These are phyloP conservation scores for Psidium guajava DNA, from an alignment of 345 rosid species.

Conservation along the genomic window DNA sequence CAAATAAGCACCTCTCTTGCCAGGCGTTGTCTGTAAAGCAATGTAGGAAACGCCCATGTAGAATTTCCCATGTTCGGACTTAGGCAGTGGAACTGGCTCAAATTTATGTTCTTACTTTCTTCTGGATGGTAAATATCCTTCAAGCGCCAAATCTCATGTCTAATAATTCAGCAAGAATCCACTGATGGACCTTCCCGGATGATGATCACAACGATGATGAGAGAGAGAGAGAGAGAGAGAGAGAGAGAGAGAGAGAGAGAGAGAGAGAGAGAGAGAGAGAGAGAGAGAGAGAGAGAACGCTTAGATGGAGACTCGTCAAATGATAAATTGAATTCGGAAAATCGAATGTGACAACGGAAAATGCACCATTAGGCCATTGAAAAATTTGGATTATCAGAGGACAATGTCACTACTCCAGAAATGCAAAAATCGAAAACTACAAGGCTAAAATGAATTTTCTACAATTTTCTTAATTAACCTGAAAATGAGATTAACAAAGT, in stretches of 20 bases:
- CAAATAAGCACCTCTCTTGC: constrained; percentile 73
- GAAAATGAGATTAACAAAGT: too few species aligned
- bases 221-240: not conserved
- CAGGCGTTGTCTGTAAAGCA: constrained; percentile 75
- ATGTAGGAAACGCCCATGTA: constrained; percentile 92
- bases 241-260: not conserved
- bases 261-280: too few species aligned
- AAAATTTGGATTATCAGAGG: too few species aligned
- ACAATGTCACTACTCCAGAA: too few species aligned
- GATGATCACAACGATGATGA: not conserved
- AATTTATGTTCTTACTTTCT: not conserved
- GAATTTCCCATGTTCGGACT: constrained; percentile 86
- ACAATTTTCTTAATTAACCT: too few species aligned
- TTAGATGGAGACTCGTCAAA: too few species aligned
- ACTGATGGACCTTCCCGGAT: not conserved
- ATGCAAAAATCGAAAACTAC: too few species aligned
- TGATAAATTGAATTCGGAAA: too few species aligned
- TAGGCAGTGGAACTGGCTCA: constrained; percentile 62
- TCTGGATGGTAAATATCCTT: not conserved
- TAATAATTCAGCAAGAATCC: not conserved
- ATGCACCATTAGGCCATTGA: too few species aligned
- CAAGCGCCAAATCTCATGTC: not conserved
- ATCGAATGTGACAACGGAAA: too few species aligned
- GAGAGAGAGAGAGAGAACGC: too few species aligned
- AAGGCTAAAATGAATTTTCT: too few species aligned